These are phyloP conservation scores for Pyrenochaeta sp. DNA, from an alignment of 2,329 filamentous ascomycete genomes.

Conservation along the genomic window DNA sequence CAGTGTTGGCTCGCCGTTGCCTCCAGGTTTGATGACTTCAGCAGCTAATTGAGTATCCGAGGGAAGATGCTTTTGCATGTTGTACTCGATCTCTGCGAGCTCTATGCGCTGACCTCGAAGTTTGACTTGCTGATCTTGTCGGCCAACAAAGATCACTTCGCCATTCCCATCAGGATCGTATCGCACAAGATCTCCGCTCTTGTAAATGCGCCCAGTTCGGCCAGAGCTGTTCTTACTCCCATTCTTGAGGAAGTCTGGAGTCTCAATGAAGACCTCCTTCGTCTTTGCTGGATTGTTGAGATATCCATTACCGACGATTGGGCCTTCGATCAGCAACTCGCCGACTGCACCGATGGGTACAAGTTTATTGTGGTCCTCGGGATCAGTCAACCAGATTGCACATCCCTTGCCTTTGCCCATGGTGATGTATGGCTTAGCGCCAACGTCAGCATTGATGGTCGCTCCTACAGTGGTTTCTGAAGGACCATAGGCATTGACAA, in stretches of 20 bases:
- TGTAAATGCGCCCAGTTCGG: constrained; percentile 55
- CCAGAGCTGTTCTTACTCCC: constrained; percentile 64
- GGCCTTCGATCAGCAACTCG: constrained; percentile 68
- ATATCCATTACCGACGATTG: constrained; percentile 53
- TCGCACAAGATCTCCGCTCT: constrained; percentile 43
- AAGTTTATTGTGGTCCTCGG: constrained; percentile 46
- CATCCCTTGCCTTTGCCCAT: constrained; percentile 48
- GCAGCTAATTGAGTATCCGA: constrained; percentile 52
- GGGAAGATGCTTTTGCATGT: constrained; percentile 50
- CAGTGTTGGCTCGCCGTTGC: constrained; percentile 39
- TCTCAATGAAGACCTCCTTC: constrained; percentile 54
- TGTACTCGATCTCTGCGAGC: constrained; percentile 49
- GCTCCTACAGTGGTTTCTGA: constrained; percentile 48
- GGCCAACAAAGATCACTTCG: constrained; percentile 46
- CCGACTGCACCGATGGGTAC: constrained; percentile 50
- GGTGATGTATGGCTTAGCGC: constrained; percentile 40
- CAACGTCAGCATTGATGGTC: constrained; percentile 40
- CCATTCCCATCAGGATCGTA: constrained; percentile 60
- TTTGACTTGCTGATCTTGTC: constrained; percentile 49
- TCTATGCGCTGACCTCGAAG: constrained; percentile 52
- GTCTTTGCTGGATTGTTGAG: constrained; percentile 47
- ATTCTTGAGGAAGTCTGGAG: constrained; percentile 66
- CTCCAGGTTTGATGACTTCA: constrained; percentile 56
- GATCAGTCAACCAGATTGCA: constrained; percentile 52
- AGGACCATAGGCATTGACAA: constrained; percentile 47